Base-by-base conservation (phyloP, 2,329 filamentous ascomycete genomes). In the Ascochyta lentis region DNA sequence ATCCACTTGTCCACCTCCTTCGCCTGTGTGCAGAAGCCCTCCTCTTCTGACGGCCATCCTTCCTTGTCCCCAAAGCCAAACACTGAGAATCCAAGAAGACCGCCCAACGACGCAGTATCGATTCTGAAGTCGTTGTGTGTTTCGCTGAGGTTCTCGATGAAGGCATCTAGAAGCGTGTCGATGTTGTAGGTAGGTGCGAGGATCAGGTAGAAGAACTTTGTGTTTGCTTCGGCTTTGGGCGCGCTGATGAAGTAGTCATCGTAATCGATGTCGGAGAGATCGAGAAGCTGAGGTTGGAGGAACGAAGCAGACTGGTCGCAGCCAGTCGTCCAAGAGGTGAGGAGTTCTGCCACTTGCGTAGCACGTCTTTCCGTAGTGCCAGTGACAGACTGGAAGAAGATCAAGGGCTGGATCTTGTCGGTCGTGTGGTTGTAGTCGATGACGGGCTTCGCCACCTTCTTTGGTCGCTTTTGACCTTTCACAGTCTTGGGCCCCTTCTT, bases 91-190 rank as follows among this genome's bases (percentile, higher is more conserved):
- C 94, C 94, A 2, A 93, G 79, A 15, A 98, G 77, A 1, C 82
- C 79, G 0, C 89, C 87, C 42, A 99, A 77, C 0, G 95, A 89
- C 0, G 90, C 89, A 0, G 92, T 96, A 67, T 98, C 93, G 63
- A 99, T 96, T 54, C 94, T 87, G 80, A 98, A 98, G 75, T 99
- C 95, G 77, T 98, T 87, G 72, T 98, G 94, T 0, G 93, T 98
- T 74, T 99, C 94, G 71, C 90, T 84, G 6, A 99, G 79, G 73
- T 96, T 92, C 61, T 91, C 87, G 23, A 98, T 80, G 73, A 98
- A 93, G 15, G 86, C 94, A 69, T 93, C 90, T 64, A 96, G 86
- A 63, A 96, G 90, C 7, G 91, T 94, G 69, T 97, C 94, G 68
- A 97, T 96, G 70, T 98, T 96, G 80, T 97, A 98, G 60, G 90